Evolutionary conservation across 2,329 filamentous ascomycete species (phyloP), one percentile per base, ranked within the genome.

Genomic region (Sordariomycetes sp.): DNA sequence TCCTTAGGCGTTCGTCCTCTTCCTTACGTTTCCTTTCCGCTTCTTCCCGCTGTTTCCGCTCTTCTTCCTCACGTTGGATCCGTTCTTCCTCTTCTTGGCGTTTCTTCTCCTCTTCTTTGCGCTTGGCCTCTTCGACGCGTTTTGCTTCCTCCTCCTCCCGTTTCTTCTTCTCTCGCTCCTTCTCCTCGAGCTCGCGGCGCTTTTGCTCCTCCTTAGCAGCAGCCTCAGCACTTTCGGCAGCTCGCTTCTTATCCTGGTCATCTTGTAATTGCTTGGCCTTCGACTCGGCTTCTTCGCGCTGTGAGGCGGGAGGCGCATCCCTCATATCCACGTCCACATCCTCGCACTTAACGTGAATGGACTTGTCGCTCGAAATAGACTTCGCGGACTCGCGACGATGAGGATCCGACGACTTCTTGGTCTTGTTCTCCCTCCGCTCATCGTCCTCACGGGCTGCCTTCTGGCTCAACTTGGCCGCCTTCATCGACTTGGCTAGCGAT

Each of bases 271-370:
- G 70, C 60, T 69, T 73, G 59, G 67, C 70, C 54, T 71, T 73
- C 59, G 69, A 74, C 37, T 71, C 57, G 10, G 16, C 16, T 22
- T 50, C 57, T 4, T 54, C 52, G 25, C n/a, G 24, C n/a, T 46
- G 16, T 6, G 52, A 28, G n/a, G 20, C 11, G 5, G 54, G 32
- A 7, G 57, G 46, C 22, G 59, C 55, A 61, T 83, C 81, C 1
- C 70, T 71, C 80, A 84, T 83, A 22, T 81, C 79, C 10, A 80
- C 66, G 58, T 84, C 81, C 1, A 71, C 66, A 58, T 83, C 80
- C 60, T 83, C 80, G 0, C 78, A 78, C 62, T 82, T 82, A 48
- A 83, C 79, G 54, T 77, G 76, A n/a, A 82, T 79, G 18, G 70
- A 67, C 63, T 77, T 79, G 48, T 81, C 79, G 3, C 70, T 69